Conservation (phyloP, 1,284 basidiomycete genomes). For the Schizophyllum amplum region DNA sequence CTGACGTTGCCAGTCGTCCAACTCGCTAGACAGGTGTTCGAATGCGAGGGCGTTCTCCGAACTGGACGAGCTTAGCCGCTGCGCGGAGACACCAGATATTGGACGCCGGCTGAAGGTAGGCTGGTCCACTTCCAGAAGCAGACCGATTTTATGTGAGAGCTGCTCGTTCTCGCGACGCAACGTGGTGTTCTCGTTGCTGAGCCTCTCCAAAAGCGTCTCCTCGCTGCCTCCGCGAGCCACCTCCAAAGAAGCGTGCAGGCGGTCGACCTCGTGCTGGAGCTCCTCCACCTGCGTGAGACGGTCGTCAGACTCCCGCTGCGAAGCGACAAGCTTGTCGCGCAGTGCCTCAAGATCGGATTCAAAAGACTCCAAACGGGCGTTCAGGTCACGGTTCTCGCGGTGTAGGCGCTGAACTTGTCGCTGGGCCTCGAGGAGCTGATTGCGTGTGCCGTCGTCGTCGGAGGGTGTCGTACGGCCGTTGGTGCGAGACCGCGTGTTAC, state of each 20-base stretch:
- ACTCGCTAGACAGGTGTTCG: conserved; percentile 66
- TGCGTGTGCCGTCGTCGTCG: conserved; percentile 59
- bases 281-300: conserved; percentile 69
- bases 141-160: conserved; percentile 77
- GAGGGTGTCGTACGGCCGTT: conserved; percentile 80
- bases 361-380: conserved; percentile 63
- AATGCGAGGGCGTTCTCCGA: conserved; percentile 73
- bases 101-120: conserved; percentile 58
- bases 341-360: conserved; percentile 68
- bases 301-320: conserved; percentile 72
- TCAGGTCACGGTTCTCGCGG: conserved; percentile 70
- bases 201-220: conserved; percentile 65
- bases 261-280: conserved; percentile 74
- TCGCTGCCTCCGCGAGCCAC: conserved; percentile 69
- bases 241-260: conserved; percentile 64
- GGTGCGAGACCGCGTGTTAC: conserved; percentile 49
- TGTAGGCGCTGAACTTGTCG: conserved; percentile 63
- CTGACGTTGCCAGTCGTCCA: conserved; percentile 79
- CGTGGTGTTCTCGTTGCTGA: conserved; percentile 68
- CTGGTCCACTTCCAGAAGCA: conserved; percentile 80
- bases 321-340: conserved; percentile 65
- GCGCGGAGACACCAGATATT: conserved; percentile 54
- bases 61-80: conserved; percentile 66
- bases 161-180: conserved; percentile 80
- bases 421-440: conserved; percentile 63